A percentile compares a stretch with the other conserved stretches of the same genome.
Evolutionary conservation across 805 yeast species (phyloP).

Genomic region (Grigorovia jiainica): DNA sequence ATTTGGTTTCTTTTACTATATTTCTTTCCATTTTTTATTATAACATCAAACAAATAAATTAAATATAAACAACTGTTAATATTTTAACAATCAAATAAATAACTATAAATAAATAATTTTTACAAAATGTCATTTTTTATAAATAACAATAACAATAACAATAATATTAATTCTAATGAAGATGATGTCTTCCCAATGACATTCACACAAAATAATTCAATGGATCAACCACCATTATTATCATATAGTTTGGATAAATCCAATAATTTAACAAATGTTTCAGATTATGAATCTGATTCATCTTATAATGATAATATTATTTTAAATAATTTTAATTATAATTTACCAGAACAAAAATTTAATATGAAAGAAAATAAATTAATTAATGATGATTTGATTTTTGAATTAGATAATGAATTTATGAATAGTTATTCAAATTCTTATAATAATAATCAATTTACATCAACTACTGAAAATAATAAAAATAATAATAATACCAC

Average conservation of each 20-base stretch:
- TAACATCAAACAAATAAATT: background rate
- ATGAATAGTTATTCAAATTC: conserved; percentile 1
- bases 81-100: background rate
- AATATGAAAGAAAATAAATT: background rate
- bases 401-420: conserved; percentile 4
- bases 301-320: conserved; percentile 4
- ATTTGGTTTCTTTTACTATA: background rate
- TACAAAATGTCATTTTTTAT: background rate
- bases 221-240: conserved; percentile 3
- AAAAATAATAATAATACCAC: background rate
- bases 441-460: conserved; percentile 1
- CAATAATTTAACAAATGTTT: background rate
- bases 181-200: conserved; percentile 10
- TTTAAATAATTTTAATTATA: background rate
- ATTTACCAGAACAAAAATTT: background rate
- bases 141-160: background rate
- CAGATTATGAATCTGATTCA: background rate
- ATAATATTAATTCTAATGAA: conserved; percentile 2
- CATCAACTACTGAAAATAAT: too few species aligned
- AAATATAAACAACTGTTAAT: background rate
- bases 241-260: conserved; percentile 4
- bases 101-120: background rate
- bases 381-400: conserved; percentile 5
- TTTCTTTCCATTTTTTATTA: background rate
- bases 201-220: conserved; percentile 1